Evolutionary conservation across 2,329 filamentous ascomycete genomes (phyloP), one percentile per base, ranked within the genome.

Genomic region (Botrytis elliptica): DNA sequence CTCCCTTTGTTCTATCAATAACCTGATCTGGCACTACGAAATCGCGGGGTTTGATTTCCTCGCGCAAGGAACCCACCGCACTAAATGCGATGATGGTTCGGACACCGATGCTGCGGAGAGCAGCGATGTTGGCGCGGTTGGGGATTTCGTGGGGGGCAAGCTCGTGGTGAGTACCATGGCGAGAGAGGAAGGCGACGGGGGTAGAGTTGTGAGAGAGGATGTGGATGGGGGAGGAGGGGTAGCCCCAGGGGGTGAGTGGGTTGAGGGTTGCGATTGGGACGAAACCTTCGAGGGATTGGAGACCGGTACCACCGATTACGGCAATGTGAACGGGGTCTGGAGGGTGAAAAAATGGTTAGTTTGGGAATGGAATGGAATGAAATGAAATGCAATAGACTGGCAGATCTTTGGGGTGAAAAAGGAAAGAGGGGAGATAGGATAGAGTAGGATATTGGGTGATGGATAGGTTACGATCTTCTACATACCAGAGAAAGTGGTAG

Each of bases 11-110:
- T 76, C 95, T 93, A 85, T 99, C 96, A 82, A 98, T 98, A 82
- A 97, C 89, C 86, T 99, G 96, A 84, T 98, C 94, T 0, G 95
- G 96, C 20, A 99, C 88, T 70, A 98, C 93, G 83, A 99, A 99
- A 86, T 99, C 96, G 84, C 96, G 92, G 62, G 96, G 96, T 84
- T 93, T 93, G 83, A 99, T 95, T 81, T 94, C 89, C 85, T 98
- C 96, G 82, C 92, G 93, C 81, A 99, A 86, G 80, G 92, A 95
- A 76, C 96, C 96, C 73, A 99, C 96, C 67, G 96, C 96, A 77
- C 92, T 95, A 86, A 99, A 99, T 76, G 95, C 94, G 81, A 99
- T 93, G 82, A 98, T 89, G 82, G 90, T 93, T 80, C 95, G 91
- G 64, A 98, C 96, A 77, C 96, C 96, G 75, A 99, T 87, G 79